A percentile compares a stretch with the other conserved stretches of the same genome.
These are phyloP conservation scores for Clavispora fructus DNA, from an alignment of 805 yeast genomes.

Conservation along the genomic window DNA sequence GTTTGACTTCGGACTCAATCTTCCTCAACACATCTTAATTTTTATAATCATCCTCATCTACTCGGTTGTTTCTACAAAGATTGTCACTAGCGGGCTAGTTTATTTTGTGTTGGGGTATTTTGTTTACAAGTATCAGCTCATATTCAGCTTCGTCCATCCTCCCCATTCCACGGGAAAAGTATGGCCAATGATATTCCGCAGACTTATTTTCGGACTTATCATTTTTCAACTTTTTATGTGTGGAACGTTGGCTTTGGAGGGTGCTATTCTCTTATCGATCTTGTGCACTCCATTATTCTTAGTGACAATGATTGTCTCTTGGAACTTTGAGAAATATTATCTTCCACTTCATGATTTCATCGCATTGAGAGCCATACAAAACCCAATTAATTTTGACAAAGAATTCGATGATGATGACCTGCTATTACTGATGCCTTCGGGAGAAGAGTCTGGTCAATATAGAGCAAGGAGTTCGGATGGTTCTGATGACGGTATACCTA, in stretches of 20 bases:
- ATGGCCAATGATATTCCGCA: conserved; percentile 58
- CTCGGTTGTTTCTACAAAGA: conserved; percentile 57
- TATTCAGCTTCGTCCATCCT: conserved; percentile 58
- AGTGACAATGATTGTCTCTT: conserved; percentile 39
- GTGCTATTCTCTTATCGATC: conserved; percentile 46
- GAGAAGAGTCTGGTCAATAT: not conserved
- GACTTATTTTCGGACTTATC: conserved; percentile 50
- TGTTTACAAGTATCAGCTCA: conserved; percentile 57
- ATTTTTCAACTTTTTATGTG: conserved; percentile 59
- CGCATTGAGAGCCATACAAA: conserved; percentile 54
- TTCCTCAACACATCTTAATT: conserved; percentile 58
- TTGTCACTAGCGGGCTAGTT: conserved; percentile 52
- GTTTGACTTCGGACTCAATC: conserved; percentile 55
- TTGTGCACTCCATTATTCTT: conserved; percentile 47
- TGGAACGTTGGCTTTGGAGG: conserved; percentile 58
- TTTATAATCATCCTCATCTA: conserved; percentile 55
- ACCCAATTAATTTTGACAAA: conserved; percentile 34
- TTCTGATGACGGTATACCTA: not conserved
- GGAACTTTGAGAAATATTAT: conserved; percentile 51
- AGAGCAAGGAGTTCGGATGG: not conserved
- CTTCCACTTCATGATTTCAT: conserved; percentile 50
- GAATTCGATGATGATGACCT: conserved; percentile 36
- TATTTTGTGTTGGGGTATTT: conserved; percentile 54
- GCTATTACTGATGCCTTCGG: conserved; percentile 6
- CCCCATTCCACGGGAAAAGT: conserved; percentile 64